Percentiles rank a stretch among this genome's conserved stretches.
Conservation (phyloP, 345 rosid genomes). For the Brassica incana region DNA sequence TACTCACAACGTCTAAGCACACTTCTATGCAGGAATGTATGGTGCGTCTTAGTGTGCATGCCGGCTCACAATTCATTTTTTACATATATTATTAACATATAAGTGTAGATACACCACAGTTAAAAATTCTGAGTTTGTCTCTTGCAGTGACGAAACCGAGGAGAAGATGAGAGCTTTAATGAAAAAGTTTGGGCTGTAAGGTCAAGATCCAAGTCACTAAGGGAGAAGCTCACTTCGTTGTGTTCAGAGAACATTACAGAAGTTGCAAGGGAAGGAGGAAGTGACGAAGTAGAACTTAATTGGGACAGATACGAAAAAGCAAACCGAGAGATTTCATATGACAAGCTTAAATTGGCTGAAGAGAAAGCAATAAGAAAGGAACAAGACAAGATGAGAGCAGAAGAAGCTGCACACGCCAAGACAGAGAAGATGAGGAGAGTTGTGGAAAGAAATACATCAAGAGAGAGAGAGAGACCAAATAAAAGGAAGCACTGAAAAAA, state of each 20-base stretch:
- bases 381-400: conserved; percentile 39
- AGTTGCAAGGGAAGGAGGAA: conserved; percentile 71
- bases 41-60: neutral
- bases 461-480: conserved; percentile 40
- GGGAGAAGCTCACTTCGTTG: conserved; percentile 50
- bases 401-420: conserved; percentile 50
- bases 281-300: conserved; percentile 49
- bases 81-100: neutral
- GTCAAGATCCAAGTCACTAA: conserved; percentile 46
- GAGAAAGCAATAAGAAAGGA: conserved; percentile 53
- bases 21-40: neutral
- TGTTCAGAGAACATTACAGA: conserved; percentile 63
- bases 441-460: conserved; percentile 55
- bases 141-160: conserved; percentile 63
- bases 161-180: conserved; percentile 65
- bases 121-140: neutral
- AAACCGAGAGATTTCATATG: conserved; percentile 49
- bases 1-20: neutral
- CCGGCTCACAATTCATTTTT: neutral
- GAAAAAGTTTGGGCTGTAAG: conserved; percentile 58
- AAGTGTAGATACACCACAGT: neutral
- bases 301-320: conserved; percentile 68
- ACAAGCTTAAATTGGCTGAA: conserved; percentile 44
- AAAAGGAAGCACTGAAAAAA: conserved; percentile 40
- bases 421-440: conserved; percentile 52